These are phyloP conservation scores for Gracilaria domingensis DNA, from an alignment of 23 red algal genomes.

Conservation along the genomic window DNA sequence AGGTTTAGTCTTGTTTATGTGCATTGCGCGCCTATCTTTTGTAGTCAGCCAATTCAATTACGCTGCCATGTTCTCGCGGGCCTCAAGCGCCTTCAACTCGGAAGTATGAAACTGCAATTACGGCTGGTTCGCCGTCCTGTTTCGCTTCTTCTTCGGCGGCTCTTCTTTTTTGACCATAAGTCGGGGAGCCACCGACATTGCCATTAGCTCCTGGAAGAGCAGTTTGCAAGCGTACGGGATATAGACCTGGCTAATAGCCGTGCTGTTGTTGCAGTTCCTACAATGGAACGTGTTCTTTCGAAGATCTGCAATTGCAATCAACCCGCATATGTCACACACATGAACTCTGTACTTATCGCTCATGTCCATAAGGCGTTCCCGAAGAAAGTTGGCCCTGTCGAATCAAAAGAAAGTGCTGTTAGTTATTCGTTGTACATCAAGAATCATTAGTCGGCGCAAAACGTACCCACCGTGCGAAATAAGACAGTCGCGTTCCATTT, in stretches of 20 bases:
- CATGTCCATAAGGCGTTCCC: conserved; percentile 97
- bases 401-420: neutral
- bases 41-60: no score
- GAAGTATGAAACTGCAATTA: neutral
- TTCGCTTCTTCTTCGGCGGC: conserved; percentile 2
- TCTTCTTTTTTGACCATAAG: conserved; percentile 78
- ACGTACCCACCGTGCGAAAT: conserved; percentile 89
- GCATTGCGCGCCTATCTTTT: no score
- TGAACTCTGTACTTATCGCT: conserved; percentile 92
- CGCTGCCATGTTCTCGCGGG: neutral
- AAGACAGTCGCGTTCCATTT: conserved; percentile 99
- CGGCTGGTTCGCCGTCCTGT: neutral
- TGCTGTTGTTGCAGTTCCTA: conserved; percentile 95
- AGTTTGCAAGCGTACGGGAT: conserved; percentile 99
- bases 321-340: conserved; percentile 94
- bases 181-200: conserved; percentile 95
- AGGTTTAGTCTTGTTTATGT: no score
- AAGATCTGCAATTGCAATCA: conserved; percentile 97
- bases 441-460: neutral
- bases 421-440: neutral
- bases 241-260: conserved; percentile 85
- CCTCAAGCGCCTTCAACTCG: neutral
- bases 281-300: conserved; percentile 89
- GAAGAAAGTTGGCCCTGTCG: conserved; percentile 74
- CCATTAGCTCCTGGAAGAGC: conserved; percentile 98